Conservation (phyloP, 2,329 filamentous ascomycete genomes). For the Ophiocordyceps robertsii region DNA sequence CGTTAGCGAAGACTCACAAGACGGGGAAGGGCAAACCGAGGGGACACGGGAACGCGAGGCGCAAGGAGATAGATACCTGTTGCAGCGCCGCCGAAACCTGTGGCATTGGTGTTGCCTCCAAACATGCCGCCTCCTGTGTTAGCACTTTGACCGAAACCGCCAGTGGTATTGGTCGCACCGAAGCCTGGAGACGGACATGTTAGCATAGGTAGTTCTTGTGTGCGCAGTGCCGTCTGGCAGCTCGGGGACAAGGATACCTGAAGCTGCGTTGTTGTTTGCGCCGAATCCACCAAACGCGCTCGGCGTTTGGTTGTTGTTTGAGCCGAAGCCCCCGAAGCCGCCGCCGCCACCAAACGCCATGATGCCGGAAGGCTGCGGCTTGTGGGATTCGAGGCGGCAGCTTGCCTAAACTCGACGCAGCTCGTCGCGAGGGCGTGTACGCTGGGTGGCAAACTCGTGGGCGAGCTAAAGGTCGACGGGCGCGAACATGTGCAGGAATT, state of each 20-base stretch:
- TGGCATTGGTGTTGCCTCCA: slow-evolving; percentile 20
- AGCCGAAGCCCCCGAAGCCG: slow-evolving; percentile 45
- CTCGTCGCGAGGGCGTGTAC: neutral
- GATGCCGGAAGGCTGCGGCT: slow-evolving; percentile 11
- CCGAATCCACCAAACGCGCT: slow-evolving; percentile 46
- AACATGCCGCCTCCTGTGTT: slow-evolving; percentile 28
- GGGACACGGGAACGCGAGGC: neutral
- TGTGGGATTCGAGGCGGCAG: neutral
- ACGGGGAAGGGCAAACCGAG: too few species aligned
- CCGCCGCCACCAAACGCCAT: slow-evolving; percentile 45
- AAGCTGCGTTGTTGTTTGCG: slow-evolving; percentile 23
- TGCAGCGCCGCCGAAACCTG: slow-evolving; percentile 21
- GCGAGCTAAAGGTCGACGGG: too few species aligned
- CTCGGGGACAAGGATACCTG: slow-evolving; percentile 32
- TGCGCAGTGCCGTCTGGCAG: neutral
- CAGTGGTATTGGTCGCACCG: slow-evolving; percentile 17
- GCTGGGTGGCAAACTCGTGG: neutral
- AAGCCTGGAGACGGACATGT: slow-evolving; percentile 15
- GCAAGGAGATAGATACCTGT: slow-evolving; percentile 12
- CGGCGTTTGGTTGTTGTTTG: slow-evolving; percentile 27
- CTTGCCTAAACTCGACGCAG: neutral
- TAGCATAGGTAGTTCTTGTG: slow-evolving; percentile 8
- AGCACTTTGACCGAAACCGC: slow-evolving; percentile 29
- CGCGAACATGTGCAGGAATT: too few species aligned
- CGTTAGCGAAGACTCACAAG: slow-evolving; percentile 1